Conservation (phyloP, 2,329 filamentous ascomycete species). For the Penicillium sp. region DNA sequence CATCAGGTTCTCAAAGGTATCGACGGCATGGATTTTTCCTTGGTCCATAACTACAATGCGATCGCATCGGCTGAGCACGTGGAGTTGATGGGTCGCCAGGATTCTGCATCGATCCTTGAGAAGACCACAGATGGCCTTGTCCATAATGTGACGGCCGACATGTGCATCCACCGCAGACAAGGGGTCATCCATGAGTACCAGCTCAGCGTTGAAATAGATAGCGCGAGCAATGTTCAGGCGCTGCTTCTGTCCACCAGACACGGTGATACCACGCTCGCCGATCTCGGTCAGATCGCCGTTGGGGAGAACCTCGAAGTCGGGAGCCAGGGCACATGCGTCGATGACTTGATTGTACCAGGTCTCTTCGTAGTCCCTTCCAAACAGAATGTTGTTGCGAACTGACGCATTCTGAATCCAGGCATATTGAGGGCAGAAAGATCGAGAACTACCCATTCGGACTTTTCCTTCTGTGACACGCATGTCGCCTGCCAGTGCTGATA, state of each 20-base stretch:
- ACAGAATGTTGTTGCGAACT: conserved; percentile 82
- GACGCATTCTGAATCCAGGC: conserved; percentile 96
- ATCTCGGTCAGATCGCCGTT: conserved; percentile 86
- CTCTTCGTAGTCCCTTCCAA: conserved; percentile 71
- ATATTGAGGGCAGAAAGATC: conserved; percentile 92
- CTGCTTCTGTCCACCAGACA: conserved; percentile 93
- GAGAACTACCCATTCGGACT: conserved; percentile 72
- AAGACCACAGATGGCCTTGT: conserved; percentile 85
- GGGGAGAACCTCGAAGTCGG: conserved; percentile 90
- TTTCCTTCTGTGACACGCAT: conserved; percentile 70
- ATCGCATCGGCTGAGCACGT: conserved; percentile 85
- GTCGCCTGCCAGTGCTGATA: conserved; percentile 85
- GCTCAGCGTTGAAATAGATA: conserved; percentile 61
- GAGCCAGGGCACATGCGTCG: conserved; percentile 74
- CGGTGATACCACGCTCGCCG: conserved; percentile 89
- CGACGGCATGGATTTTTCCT: conserved; percentile 75
- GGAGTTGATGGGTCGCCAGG: conserved; percentile 89
- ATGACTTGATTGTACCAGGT: conserved; percentile 82
- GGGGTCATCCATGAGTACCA: conserved; percentile 62
- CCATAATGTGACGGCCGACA: conserved; percentile 71
- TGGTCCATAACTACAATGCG: conserved; percentile 90
- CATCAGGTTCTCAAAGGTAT: conserved; percentile 88
- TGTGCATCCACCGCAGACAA: conserved; percentile 55
- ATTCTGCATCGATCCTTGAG: conserved; percentile 85
- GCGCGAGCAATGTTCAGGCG: conserved; percentile 86